Evolutionary conservation across 1,284 basidiomycete species (phyloP).

Genomic region (Cutaneotrichosporon cavernicola): DNA sequence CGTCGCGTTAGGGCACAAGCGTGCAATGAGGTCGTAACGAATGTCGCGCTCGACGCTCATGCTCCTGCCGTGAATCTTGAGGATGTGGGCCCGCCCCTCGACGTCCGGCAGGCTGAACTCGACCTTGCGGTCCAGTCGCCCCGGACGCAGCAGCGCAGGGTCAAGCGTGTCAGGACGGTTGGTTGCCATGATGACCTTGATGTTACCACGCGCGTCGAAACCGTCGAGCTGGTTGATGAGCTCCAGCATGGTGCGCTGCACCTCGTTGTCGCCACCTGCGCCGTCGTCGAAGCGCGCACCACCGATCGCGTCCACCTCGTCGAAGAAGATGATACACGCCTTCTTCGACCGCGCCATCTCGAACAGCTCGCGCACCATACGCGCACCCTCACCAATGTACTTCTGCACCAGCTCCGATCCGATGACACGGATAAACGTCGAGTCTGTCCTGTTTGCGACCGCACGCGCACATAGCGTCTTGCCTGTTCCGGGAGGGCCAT

Average conservation of each 20-base stretch:
- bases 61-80: conserved; percentile 94
- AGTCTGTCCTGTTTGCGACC: conserved; percentile 97
- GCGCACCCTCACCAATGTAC: conserved; percentile 97
- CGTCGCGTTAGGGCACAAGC: conserved; percentile 95
- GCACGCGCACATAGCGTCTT: conserved; percentile 98
- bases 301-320: conserved; percentile 87
- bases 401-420: conserved; percentile 99
- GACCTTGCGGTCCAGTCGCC: conserved; percentile 90
- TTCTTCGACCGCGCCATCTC: conserved; percentile 99
- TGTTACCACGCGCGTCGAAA: conserved; percentile 97
- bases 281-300: conserved; percentile 99
- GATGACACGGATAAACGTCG: conserved; percentile 94
- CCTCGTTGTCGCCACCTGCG: conserved; percentile 98
- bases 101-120: conserved; percentile 95
- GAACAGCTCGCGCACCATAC: conserved; percentile 98
- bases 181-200: conserved; percentile 99
- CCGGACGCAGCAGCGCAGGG: conserved; percentile 92
- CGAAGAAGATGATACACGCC: conserved; percentile 99
- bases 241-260: conserved; percentile 99
- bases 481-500: conserved; percentile 93
- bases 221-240: conserved; percentile 98
- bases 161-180: conserved; percentile 98
- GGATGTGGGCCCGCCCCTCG: conserved; percentile 93
- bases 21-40: conserved; percentile 94
- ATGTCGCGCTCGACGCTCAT: conserved; percentile 98